Evolutionary conservation across 2,329 filamentous ascomycete species (phyloP).

Genomic region (Aspergillus latus): DNA sequence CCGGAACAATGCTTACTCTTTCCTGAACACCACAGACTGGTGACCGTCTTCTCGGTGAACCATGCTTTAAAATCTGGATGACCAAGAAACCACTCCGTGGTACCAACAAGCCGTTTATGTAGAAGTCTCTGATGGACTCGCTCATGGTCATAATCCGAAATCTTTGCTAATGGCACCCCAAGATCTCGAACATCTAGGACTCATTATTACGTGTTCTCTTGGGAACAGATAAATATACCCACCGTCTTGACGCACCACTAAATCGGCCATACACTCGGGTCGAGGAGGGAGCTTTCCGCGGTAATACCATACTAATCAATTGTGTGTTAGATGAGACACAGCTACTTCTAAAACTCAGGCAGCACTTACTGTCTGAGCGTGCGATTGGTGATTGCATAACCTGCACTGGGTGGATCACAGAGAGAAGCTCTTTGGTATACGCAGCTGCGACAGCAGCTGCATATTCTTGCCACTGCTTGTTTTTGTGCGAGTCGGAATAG

Average conservation of each 20-base stretch:
- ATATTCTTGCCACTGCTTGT: constrained; percentile 3
- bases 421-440: constrained; percentile 1
- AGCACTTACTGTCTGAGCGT: background rate
- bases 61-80: constrained; percentile 20
- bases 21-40: constrained; percentile 23
- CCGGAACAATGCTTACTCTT: constrained; percentile 18
- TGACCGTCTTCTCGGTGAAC: constrained; percentile 15
- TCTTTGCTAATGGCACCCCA: background rate
- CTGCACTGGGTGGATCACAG: no score
- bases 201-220: background rate
- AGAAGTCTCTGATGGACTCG: constrained; percentile 21
- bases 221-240: background rate
- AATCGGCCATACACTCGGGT: no score
- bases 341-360: background rate
- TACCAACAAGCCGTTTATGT: constrained; percentile 20
- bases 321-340: background rate
- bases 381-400: background rate
- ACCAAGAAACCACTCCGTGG: constrained; percentile 21
- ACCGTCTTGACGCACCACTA: background rate
- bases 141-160: constrained; percentile 24
- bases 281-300: no score
- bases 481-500: background rate
- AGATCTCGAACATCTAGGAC: background rate
- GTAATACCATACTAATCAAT: no score
- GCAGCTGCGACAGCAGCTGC: background rate